These are phyloP conservation scores for Laguncularia racemosa DNA, from an alignment of 345 rosid species.

Conservation along the genomic window DNA sequence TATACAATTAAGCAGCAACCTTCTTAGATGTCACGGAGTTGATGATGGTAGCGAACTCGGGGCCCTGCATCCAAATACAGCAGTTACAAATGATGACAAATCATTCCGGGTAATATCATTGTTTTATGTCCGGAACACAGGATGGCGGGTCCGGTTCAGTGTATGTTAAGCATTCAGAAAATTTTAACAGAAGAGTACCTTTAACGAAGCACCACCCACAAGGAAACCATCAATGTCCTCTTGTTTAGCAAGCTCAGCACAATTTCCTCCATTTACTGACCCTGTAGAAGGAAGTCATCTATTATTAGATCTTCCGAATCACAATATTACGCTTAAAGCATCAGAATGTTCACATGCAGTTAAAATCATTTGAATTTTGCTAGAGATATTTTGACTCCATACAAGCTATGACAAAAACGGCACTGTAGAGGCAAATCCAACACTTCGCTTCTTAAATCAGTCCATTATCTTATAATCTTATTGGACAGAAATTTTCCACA, in stretches of 20 bases:
- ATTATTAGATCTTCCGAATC: background rate
- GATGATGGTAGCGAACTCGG: slow-evolving; percentile 89
- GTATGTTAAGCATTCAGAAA: background rate
- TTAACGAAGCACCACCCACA: slow-evolving; percentile 97
- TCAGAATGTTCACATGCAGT: no score
- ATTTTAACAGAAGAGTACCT: slow-evolving; percentile 31
- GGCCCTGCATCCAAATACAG: slow-evolving; percentile 52
- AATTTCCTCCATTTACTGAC: slow-evolving; percentile 91
- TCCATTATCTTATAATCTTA: no score
- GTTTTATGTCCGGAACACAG: background rate
- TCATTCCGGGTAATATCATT: background rate
- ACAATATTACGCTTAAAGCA: background rate
- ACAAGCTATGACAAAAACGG: background rate
- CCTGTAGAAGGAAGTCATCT: slow-evolving; percentile 32
- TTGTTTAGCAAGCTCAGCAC: slow-evolving; percentile 86
- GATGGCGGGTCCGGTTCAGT: background rate
- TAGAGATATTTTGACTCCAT: no score
- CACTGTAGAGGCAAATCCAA: background rate
- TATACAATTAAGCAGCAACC: slow-evolving; percentile 60
- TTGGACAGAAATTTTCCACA: no score
- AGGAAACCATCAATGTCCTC: slow-evolving; percentile 99
- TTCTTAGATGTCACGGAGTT: slow-evolving; percentile 86
- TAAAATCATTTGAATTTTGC: no score
- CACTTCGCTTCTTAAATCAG: no score
- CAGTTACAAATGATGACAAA: background rate